Conservation (phyloP, 371 early-diverging fungal species). For the Fennellomyces sp. region DNA sequence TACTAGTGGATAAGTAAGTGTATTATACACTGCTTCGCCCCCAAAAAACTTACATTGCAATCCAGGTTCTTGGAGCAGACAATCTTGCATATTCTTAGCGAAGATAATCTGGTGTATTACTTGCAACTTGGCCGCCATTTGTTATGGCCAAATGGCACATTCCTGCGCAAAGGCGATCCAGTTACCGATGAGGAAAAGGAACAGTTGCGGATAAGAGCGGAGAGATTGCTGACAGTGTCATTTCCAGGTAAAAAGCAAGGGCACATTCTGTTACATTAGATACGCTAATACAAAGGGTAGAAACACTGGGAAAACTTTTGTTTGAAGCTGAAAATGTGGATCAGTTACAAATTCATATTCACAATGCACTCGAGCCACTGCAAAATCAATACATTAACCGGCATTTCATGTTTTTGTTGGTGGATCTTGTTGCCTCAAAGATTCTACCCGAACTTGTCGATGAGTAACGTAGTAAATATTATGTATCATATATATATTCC, state of each 20-base stretch:
- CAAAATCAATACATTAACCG: conserved; percentile 52
- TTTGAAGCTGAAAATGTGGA: conserved; percentile 44
- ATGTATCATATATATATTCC: no score
- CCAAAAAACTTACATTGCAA: no score
- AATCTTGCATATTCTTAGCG: conserved; percentile 59
- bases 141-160: conserved; percentile 60
- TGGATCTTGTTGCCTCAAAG: conserved; percentile 43
- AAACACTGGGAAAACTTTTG: conserved; percentile 17
- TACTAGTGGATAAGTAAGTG: conserved; percentile 49
- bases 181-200: conserved; percentile 36
- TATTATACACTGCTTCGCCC: no score
- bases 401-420: conserved; percentile 42
- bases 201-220: conserved; percentile 40
- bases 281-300: neutral
- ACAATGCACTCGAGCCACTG: conserved; percentile 39
- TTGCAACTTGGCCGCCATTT: conserved; percentile 56
- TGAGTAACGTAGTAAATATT: conserved; percentile 6
- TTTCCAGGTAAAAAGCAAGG: conserved; percentile 37
- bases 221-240: conserved; percentile 33
- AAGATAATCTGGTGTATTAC: conserved; percentile 57
- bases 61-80: conserved; percentile 58
- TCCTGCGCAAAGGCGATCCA: conserved; percentile 40
- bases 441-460: conserved; percentile 40
- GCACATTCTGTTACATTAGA: no score
- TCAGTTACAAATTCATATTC: conserved; percentile 40